Evolutionary conservation across 495 filamentous ascomycete species (phyloP), one percentile per base, ranked within the genome.

Genomic region (Aspergillus homomorphus): DNA sequence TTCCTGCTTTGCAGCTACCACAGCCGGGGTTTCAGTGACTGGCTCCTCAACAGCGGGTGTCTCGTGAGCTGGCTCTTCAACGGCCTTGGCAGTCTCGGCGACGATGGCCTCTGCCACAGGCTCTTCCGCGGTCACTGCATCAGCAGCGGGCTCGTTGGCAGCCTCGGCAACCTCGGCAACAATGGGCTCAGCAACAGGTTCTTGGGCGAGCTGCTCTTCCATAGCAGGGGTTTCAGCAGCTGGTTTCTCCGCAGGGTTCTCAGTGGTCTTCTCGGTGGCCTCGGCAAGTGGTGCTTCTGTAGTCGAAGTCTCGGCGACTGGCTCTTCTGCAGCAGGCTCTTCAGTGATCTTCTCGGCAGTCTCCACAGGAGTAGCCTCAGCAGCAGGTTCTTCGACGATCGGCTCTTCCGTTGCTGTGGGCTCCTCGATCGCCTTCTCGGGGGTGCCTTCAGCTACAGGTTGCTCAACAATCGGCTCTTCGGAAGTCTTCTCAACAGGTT

Each of bases 391-490:
- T 41, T 63, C 60, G 26, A 19, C 44, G 1, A 58, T 21, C 8
- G 59, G n/a, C 42, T 61, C 58, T 23, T 58, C 57, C 5, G 26
- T 38, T 0, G 41, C 19, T 22, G 53, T 23, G 4, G 51, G 22
- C 55, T 68, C 56, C 38, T 57, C 64, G 19, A 49, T 10, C 9
- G 19, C 4, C 45, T 57, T 42, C 18, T 53, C 61, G 18, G 21
- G 21, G 44, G 51, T 4, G 52, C 65, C 57, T 19, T 71, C 61
- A 14, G 42, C 22, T 16, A 51, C 42, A 0, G 61, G 10, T 38
- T 64, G 51, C 45, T 59, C 52, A 50, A 23, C 51, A 12, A 46
- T 43, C 16, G 60, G 16, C 43, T 64, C 58, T 45, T 65, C 61
- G 14, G 56, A 33, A 44, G 54, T 26, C 18, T 43, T 15, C 45